Conservation (phyloP, 805 yeast genomes). For the Saccharomycopsis sp. region DNA sequence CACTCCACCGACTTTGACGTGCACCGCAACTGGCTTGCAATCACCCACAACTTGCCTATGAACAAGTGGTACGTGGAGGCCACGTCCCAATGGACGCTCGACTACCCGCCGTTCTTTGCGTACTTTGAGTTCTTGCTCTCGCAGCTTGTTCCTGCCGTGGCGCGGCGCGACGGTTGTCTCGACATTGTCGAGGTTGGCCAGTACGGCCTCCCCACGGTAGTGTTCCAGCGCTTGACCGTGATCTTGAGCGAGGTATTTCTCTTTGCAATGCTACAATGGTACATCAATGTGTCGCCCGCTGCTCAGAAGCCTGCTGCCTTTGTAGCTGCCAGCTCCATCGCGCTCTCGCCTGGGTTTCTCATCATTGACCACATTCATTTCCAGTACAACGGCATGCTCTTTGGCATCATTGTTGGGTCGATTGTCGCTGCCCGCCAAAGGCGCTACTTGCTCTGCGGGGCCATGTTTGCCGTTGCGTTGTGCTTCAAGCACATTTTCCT, state of each 20-base stretch:
- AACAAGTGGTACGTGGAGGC: constrained; percentile 74
- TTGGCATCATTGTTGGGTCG: constrained; percentile 70
- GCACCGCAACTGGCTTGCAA: constrained; percentile 94
- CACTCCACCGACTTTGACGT: constrained; percentile 96
- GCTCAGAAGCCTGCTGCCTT: constrained; percentile 35
- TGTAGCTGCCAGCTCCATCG: constrained; percentile 75
- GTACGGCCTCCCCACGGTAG: constrained; percentile 71
- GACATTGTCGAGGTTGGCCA: constrained; percentile 54
- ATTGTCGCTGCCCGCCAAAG: constrained; percentile 60
- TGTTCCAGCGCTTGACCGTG: constrained; percentile 78
- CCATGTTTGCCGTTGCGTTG: constrained; percentile 62
- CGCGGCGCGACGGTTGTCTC: constrained; percentile 67
- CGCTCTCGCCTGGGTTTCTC: constrained; percentile 80
- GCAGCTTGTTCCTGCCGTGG: constrained; percentile 56
- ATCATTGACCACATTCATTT: constrained; percentile 94
- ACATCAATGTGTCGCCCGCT: constrained; percentile 39
- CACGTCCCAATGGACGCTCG: constrained; percentile 85
- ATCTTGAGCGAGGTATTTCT: constrained; percentile 65
- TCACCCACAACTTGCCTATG: constrained; percentile 68
- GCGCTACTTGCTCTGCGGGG: constrained; percentile 50
- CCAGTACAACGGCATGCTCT: constrained; percentile 92
- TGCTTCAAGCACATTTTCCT: constrained; percentile 94
- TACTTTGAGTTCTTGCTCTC: constrained; percentile 83
- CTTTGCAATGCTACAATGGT: constrained; percentile 64
- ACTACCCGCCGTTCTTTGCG: constrained; percentile 97